phyloP scores from a whole-genome alignment of 192 early-diverging fungal genomes.

The Podila epigama region DNA sequence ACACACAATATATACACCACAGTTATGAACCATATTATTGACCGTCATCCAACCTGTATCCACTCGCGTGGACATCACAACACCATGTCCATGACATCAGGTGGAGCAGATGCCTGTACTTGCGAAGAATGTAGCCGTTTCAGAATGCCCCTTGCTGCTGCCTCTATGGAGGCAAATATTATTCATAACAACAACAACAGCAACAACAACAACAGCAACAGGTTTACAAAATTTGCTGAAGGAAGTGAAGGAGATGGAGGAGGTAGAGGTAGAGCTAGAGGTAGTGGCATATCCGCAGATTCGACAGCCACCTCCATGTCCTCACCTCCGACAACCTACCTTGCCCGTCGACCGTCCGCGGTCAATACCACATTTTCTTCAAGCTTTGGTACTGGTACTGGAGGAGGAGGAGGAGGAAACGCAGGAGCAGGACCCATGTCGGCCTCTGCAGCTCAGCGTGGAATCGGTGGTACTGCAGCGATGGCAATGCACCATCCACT shows the following conservation, averaged over 20 bases:
- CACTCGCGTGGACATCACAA: conserved; percentile 34
- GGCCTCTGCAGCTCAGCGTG: too few species aligned
- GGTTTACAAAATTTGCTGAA: too few species aligned
- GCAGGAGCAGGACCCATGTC: not conserved
- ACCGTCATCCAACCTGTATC: conserved; percentile 28
- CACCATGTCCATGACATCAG: conserved; percentile 11
- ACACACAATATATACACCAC: not conserved
- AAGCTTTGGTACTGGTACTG: not conserved
- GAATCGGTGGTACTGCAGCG: too few species aligned
- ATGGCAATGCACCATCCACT: conserved; percentile 2
- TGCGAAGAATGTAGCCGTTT: conserved; percentile 44
- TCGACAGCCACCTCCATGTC: conserved; percentile 9
- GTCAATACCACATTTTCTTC: too few species aligned
- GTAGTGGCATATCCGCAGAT: not conserved
- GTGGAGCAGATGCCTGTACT: conserved; percentile 1
- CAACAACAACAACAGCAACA: not conserved
- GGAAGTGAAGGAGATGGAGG: too few species aligned
- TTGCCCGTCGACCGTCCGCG: conserved; percentile 6
- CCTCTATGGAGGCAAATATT: conserved; percentile 7
- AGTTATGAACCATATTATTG: conserved; percentile 18
- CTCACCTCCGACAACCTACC: conserved; percentile 17
- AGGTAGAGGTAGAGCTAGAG: too few species aligned
- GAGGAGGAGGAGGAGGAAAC: not conserved
- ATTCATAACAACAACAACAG: not conserved
- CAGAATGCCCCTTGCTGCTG: conserved; percentile 4